Evolutionary conservation across 2,329 filamentous ascomycete genomes (phyloP), one percentile per base, ranked within the genome.

Genomic region (Sodiomyces alkalinus): DNA sequence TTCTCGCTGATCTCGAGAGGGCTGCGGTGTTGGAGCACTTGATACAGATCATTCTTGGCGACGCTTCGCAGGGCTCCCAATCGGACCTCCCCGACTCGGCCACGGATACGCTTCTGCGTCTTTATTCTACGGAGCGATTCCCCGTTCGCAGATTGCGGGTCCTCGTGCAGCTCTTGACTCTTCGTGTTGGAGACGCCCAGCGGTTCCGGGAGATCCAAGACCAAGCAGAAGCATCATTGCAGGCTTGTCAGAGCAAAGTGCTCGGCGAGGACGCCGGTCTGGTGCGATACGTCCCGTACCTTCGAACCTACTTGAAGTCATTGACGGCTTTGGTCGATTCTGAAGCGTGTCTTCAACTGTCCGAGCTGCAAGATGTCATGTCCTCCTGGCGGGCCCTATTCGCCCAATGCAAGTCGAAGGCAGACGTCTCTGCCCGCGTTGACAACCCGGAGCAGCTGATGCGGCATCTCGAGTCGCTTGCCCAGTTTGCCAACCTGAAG

Each of bases 1-100:
- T 64, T 23, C 44, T 74, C 6, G 49, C 58, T 1, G 67, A 62
- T 24, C 37, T 46, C 5, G 66, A 68, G 46, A 66, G 63, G 33
- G 62, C 60, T 7, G 66, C 69, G 3, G 64, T 70, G 2, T 52
- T 78, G 12, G 71, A 79, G 37, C 65, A 77, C 40, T 55, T 73
- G 17, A 47, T 78, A 23, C 56, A 68, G 27, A 57, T 67, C 22
- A 57, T 61, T 25, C 44, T 57, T 13, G 47, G 55, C 4, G 43
- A 49, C 12, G 15, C 5, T 34, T 40, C 15, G 42, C 48, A 17
- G 51, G 48, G 4, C 43, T 57, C 15, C 28, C 33, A 5, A 23
- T 27, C 7, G 23, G 29, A n/a, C 17, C 45, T 64, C 11, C 51
- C 59, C 5, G 58, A 67, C 28, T 47, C 60, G 2, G 55, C 52